Base-by-base conservation (phyloP, 257 asterid species). In the Gardenia jasminoides region DNA sequence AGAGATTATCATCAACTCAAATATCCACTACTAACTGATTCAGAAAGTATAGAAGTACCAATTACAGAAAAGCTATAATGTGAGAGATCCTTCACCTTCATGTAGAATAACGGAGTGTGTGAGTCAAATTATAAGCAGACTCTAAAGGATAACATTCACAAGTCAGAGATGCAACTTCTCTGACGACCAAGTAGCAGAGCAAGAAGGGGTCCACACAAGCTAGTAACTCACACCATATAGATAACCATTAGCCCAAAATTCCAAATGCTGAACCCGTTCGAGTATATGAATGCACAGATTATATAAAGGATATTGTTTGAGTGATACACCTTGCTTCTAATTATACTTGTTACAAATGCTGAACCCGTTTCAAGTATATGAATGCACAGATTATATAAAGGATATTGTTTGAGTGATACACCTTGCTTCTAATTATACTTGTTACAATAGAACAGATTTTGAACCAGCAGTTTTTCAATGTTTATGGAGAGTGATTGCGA, bases 51-150 rank as follows among this genome's bases (percentile, higher is more conserved):
- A 47, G 62, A 30, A 33, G 44, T 48, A 62, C 67, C 1, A 16
- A n/a, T 2, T n/a, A 1, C 7, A n/a, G 16, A 62, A 1, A 10
- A 7, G 36, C 26, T 26, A 62, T 10, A 1, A 7, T 2, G 26
- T 10, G 39, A 24, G 13, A 10, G 16, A 39, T 12, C 50, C 11
- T 46, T 46, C 50, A 46, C 50, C 11, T 46, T 46, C 50, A 46
- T 46, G 50, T 76, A 72, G 76, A 86, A 81, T 17, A 71, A 79
- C 36, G 43, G 6, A 44, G 65, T 54, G 41, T 66, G 65, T 28
- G 64, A 52, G 19, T 54, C 31, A 13, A 36, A 41, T 36, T 46
- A 26, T n/a, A 67, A 41, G 54, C 8, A 61, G 36, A 59, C 64
- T 54, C 67, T 10, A 74, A 31, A 44, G 30, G 30, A 54, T 16